phyloP scores from a whole-genome alignment of 305 asterid genomes.

The Monarda citriodora region DNA sequence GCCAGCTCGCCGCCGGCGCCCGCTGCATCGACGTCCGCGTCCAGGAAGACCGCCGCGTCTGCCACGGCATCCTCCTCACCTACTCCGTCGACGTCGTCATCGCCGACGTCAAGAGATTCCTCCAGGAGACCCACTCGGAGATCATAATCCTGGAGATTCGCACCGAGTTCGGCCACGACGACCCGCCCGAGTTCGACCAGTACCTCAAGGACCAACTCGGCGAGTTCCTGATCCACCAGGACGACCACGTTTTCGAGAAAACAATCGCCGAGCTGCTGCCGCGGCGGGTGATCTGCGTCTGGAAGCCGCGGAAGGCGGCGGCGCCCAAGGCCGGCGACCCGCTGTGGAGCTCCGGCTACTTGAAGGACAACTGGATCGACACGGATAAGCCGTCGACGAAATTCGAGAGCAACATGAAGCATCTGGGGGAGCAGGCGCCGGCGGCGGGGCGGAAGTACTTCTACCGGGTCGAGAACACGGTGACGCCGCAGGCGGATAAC shows the following conservation, averaged over 20 bases:
- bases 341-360: constrained; percentile 71
- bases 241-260: constrained; percentile 61
- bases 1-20: constrained; percentile 69
- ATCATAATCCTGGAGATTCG: constrained; percentile 77
- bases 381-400: constrained; percentile 91
- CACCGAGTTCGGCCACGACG: constrained; percentile 92
- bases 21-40: constrained; percentile 79
- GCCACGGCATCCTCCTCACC: constrained; percentile 80
- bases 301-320: constrained; percentile 87
- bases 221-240: constrained; percentile 63
- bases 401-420: constrained; percentile 84
- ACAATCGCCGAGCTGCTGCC: constrained; percentile 73
- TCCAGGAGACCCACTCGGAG: constrained; percentile 74
- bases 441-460: constrained; percentile 59
- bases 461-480: constrained; percentile 97
- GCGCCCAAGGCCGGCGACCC: constrained; percentile 58
- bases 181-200: constrained; percentile 74
- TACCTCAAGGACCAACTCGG: constrained; percentile 69
- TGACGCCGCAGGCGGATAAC: constrained; percentile 95
- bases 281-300: constrained; percentile 73
- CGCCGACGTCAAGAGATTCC: constrained; percentile 56
- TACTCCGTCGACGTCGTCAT: constrained; percentile 70
- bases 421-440: constrained; percentile 66
- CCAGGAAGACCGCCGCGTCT: constrained; percentile 69
- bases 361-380: constrained; percentile 89